Conservation (phyloP, 768 basidiomycete species). For the Kondoa malvinella region DNA sequence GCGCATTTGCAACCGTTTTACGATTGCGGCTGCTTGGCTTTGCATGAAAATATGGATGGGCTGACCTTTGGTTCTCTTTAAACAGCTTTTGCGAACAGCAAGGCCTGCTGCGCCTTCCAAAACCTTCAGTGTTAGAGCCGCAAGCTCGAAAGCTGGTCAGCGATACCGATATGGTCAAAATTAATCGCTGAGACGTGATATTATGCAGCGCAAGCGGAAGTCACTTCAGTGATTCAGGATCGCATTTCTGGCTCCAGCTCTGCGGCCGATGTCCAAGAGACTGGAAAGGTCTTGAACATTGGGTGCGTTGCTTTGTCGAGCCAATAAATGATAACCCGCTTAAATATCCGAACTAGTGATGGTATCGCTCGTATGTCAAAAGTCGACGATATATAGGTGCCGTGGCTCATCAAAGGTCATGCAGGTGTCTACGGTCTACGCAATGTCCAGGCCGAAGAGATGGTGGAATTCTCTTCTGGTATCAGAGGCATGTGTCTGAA, state of each 20-base stretch:
- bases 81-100: no score
- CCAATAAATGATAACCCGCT: slow-evolving; percentile 3
- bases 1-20: no score
- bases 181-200: no score
- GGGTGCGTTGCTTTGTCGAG: slow-evolving; percentile 16
- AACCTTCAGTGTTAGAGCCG: no score
- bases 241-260: slow-evolving; percentile 85
- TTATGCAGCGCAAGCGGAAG: slow-evolving; percentile 99
- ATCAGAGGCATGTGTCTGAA: slow-evolving; percentile 99
- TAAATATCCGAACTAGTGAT: slow-evolving; percentile 42
- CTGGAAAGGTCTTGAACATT: slow-evolving; percentile 78
- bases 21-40: no score
- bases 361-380: slow-evolving; percentile 53
- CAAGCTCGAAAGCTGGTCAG: no score
- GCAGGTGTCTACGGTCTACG: slow-evolving; percentile 87
- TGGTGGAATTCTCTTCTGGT: slow-evolving; percentile 99
- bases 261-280: slow-evolving; percentile 93
- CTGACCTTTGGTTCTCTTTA: no score
- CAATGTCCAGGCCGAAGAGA: slow-evolving; percentile 98
- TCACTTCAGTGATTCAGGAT: slow-evolving; percentile 95
- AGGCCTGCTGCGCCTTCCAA: no score
- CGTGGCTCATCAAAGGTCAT: neutral
- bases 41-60: no score
- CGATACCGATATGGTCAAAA: no score
- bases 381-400: neutral